These are phyloP conservation scores for Blastobotrys ciferrii DNA, from an alignment of 1,139 yeast genomes.

Conservation along the genomic window DNA sequence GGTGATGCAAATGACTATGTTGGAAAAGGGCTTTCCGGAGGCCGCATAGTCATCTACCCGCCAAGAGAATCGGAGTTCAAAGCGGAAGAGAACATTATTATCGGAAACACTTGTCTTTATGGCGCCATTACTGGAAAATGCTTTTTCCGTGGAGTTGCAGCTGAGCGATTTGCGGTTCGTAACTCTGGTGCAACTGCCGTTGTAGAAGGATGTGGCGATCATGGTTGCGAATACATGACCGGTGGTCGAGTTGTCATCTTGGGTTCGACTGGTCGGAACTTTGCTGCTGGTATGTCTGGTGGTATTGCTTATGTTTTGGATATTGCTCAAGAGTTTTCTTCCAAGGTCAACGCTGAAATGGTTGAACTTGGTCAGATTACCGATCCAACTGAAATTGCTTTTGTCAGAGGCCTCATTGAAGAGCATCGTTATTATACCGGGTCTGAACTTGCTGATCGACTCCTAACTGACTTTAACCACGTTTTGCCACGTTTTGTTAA, in stretches of 20 bases:
- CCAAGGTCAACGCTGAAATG: constrained; percentile 76
- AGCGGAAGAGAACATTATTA: constrained; percentile 93
- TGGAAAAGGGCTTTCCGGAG: constrained; percentile 97
- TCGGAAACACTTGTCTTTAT: constrained; percentile 96
- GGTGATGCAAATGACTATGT: constrained; percentile 98
- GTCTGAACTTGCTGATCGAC: constrained; percentile 82
- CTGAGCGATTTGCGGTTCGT: constrained; percentile 97
- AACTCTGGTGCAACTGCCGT: constrained; percentile 98
- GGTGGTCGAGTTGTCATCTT: constrained; percentile 96
- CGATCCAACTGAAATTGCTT: constrained; percentile 92
- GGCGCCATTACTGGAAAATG: constrained; percentile 97
- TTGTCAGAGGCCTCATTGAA: constrained; percentile 87
- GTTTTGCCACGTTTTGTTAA: constrained; percentile 86
- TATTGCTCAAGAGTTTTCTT: constrained; percentile 87
- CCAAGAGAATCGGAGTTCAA: constrained; percentile 80
- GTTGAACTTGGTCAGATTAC: constrained; percentile 75
- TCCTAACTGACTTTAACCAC: constrained; percentile 83
- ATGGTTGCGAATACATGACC: constrained; percentile 99
- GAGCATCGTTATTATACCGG: constrained; percentile 95
- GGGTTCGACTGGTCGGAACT: constrained; percentile 89
- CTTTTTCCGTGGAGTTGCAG: constrained; percentile 94
- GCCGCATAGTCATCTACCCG: constrained; percentile 88
- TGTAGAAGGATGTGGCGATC: constrained; percentile 97
- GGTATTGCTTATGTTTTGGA: constrained; percentile 97
- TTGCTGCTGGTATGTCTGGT: constrained; percentile 99